These are phyloP conservation scores for Acmispon strigosus DNA, from an alignment of 306 rosid genomes.

Conservation along the genomic window DNA sequence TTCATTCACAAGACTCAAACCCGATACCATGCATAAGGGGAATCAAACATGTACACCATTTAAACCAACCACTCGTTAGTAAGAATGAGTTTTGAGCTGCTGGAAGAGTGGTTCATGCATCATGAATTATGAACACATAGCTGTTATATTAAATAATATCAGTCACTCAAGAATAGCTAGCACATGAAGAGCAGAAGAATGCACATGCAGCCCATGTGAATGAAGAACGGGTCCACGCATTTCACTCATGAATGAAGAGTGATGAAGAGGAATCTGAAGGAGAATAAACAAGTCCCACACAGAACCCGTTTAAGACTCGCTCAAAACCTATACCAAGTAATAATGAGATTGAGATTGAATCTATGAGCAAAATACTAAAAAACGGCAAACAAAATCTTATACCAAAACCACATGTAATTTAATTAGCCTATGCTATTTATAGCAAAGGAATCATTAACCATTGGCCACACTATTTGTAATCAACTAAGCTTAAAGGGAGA, in stretches of 20 bases:
- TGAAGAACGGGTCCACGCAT: slow-evolving; percentile 29
- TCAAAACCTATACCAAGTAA: too few species aligned
- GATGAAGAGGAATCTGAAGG: slow-evolving; percentile 9
- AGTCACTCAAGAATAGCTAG: slow-evolving; percentile 26
- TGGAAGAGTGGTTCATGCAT: slow-evolving; percentile 22
- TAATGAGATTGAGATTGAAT: slow-evolving; percentile 30
- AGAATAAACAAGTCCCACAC: slow-evolving; percentile 17
- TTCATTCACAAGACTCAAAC: too few species aligned
- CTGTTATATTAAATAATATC: slow-evolving; percentile 10
- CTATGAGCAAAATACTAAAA: neutral
- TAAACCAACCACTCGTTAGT: too few species aligned
- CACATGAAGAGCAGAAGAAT: slow-evolving; percentile 37
- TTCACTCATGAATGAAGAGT: neutral
- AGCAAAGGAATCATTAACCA: slow-evolving; percentile 51
- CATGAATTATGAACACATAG: neutral
- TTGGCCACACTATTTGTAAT: slow-evolving; percentile 42
- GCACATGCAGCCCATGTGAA: slow-evolving; percentile 59
- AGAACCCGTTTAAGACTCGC: neutral
- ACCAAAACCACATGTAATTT: slow-evolving; percentile 27
- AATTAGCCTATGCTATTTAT: slow-evolving; percentile 41
- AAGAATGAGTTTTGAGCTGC: slow-evolving; percentile 8
- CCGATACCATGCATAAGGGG: too few species aligned
- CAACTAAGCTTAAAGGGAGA: slow-evolving; percentile 21
- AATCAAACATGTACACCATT: too few species aligned
- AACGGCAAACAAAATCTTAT: slow-evolving; percentile 24